Evolutionary conservation across 2,329 filamentous ascomycete species (phyloP).

Genomic region (Cercospora brassicicola): DNA sequence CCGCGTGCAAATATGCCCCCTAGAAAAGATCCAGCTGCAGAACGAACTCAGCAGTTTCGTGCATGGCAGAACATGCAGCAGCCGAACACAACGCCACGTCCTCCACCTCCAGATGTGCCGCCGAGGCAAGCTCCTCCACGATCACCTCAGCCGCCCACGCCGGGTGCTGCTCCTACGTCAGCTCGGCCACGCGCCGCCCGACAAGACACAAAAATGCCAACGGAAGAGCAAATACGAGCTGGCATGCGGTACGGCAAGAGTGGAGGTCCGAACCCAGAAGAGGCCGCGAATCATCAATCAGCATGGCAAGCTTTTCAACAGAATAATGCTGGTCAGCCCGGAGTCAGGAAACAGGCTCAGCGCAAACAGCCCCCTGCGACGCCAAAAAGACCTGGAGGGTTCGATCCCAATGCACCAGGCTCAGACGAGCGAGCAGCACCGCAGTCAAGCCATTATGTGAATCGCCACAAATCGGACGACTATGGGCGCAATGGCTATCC

Average conservation of each 20-base stretch:
- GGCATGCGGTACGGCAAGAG: slow-evolving; percentile 37
- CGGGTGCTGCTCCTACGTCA: slow-evolving; percentile 14
- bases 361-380: slow-evolving; percentile 38
- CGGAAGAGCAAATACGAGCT: slow-evolving; percentile 41
- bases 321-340: slow-evolving; percentile 31
- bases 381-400: slow-evolving; percentile 55
- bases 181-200: slow-evolving; percentile 29
- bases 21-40: slow-evolving; percentile 42
- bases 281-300: slow-evolving; percentile 37
- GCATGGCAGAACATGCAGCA: slow-evolving; percentile 54
- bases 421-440: slow-evolving; percentile 59
- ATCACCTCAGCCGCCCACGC: slow-evolving; percentile 29
- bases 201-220: slow-evolving; percentile 38
- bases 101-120: slow-evolving; percentile 26
- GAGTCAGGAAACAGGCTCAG: slow-evolving; percentile 42
- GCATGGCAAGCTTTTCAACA: slow-evolving; percentile 39
- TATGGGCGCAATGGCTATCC: slow-evolving; percentile 32
- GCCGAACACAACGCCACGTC: slow-evolving; percentile 32
- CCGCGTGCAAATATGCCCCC: slow-evolving; percentile 34
- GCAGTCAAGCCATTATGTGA: slow-evolving; percentile 30
- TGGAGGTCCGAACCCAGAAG: slow-evolving; percentile 19
- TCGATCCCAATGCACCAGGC: slow-evolving; percentile 59
- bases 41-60: slow-evolving; percentile 47
- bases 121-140: slow-evolving; percentile 24
- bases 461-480: slow-evolving; percentile 35